Evolutionary conservation across 495 filamentous ascomycete genomes (phyloP).

Genomic region (Talaromyces borbonicus): DNA sequence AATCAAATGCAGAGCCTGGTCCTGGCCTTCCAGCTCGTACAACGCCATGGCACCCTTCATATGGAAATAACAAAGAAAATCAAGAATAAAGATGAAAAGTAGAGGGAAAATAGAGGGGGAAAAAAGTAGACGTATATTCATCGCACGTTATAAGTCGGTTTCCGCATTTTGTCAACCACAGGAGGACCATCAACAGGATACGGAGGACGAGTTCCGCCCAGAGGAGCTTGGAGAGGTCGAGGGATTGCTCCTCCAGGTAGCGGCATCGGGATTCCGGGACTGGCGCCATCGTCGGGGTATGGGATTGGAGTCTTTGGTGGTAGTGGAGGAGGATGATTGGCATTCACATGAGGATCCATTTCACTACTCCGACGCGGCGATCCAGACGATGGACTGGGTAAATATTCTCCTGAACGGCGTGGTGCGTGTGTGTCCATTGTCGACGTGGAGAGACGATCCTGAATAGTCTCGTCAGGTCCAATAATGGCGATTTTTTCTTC

Average conservation of each 20-base stretch:
- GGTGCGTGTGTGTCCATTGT: constrained; percentile 5
- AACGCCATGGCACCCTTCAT: too few relatives aligned
- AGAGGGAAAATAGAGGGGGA: not conserved
- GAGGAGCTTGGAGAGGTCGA: constrained; percentile 10
- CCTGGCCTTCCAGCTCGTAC: too few relatives aligned
- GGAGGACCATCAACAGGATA: constrained; percentile 82
- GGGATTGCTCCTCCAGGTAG: constrained; percentile 18
- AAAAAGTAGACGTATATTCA: constrained; percentile 19
- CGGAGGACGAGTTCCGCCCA: constrained; percentile 41
- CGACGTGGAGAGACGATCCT: constrained; percentile 27
- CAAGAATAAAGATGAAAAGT: not conserved
- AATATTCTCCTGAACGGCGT: constrained; percentile 24
- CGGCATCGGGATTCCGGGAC: constrained; percentile 26
- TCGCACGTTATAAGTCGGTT: constrained; percentile 63
- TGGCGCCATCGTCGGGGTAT: constrained; percentile 29
- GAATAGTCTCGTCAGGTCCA: constrained; percentile 46
- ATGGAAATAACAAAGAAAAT: too few relatives aligned
- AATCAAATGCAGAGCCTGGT: too few relatives aligned
- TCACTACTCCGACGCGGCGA: constrained; percentile 39
- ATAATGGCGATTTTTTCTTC: constrained; percentile 55
- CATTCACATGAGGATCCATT: constrained; percentile 20
- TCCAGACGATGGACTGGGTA: constrained; percentile 7
- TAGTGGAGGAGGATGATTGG: constrained; percentile 59
- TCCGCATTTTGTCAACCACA: constrained; percentile 70
- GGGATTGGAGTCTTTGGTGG: constrained; percentile 79